phyloP scores from a whole-genome alignment of 371 early-diverging fungal species.

The Mucor racemosus region DNA sequence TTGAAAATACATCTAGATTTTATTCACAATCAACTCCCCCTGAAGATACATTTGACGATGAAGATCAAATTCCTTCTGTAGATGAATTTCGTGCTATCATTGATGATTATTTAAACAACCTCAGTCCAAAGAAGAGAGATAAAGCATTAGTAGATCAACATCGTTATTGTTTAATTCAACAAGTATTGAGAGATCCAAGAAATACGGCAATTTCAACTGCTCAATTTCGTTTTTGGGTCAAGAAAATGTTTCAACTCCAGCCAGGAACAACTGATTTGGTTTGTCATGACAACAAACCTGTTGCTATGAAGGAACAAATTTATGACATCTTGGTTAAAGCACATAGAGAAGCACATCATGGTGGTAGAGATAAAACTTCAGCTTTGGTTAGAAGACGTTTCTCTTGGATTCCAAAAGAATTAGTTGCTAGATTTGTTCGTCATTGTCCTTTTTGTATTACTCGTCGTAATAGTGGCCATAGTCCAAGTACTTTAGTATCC shows the following conservation, averaged over 20 bases:
- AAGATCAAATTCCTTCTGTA: slow-evolving; percentile 48
- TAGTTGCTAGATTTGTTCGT: slow-evolving; percentile 42
- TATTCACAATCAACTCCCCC: slow-evolving; percentile 22
- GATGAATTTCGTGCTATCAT: slow-evolving; percentile 49
- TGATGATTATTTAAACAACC: slow-evolving; percentile 56
- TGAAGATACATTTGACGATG: slow-evolving; percentile 38
- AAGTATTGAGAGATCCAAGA: slow-evolving; percentile 61
- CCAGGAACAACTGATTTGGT: slow-evolving; percentile 48
- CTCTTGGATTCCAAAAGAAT: slow-evolving; percentile 44
- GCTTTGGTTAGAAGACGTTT: slow-evolving; percentile 55
- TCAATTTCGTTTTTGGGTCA: slow-evolving; percentile 71
- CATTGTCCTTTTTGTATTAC: slow-evolving; percentile 44
- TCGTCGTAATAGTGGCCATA: slow-evolving; percentile 42
- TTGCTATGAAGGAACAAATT: slow-evolving; percentile 64
- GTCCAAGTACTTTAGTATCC: slow-evolving; percentile 20
- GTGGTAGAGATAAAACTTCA: slow-evolving; percentile 69
- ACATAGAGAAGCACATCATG: slow-evolving; percentile 65
- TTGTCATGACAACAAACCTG: slow-evolving; percentile 64
- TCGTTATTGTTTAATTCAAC: slow-evolving; percentile 60
- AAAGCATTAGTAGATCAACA: slow-evolving; percentile 61
- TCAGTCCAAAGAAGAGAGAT: slow-evolving; percentile 67
- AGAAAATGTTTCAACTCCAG: slow-evolving; percentile 66
- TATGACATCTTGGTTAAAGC: slow-evolving; percentile 63
- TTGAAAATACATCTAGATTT: slow-evolving; percentile 25
- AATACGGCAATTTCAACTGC: slow-evolving; percentile 68